Percentiles rank a stretch among this genome's conserved stretches.
Conservation (phyloP, 352 stramenopile genomes). For the Phytophthora rubi region DNA sequence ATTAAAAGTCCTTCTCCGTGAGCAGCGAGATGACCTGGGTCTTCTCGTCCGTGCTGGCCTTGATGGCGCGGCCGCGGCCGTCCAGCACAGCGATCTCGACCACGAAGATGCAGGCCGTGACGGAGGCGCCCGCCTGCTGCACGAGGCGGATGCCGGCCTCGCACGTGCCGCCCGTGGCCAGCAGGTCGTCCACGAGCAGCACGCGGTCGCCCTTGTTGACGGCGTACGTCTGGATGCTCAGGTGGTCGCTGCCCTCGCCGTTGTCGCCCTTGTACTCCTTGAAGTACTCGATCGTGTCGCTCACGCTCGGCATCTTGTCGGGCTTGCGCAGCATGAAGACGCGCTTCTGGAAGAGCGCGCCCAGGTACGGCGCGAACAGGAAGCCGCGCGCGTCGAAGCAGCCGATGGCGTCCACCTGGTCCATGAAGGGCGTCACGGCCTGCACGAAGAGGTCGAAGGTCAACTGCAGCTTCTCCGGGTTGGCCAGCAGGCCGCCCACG, state of each 20-base stretch:
- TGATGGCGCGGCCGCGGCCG: slow-evolving; percentile 53
- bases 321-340: slow-evolving; percentile 99
- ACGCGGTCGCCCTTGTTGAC: slow-evolving; percentile 86
- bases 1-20: slow-evolving; percentile 73
- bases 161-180: slow-evolving; percentile 96
- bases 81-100: slow-evolving; percentile 91
- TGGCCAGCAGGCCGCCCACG: slow-evolving; percentile 93
- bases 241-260: slow-evolving; percentile 73
- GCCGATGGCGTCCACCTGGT: slow-evolving; percentile 81
- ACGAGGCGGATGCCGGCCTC: slow-evolving; percentile 88
- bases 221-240: slow-evolving; percentile 89
- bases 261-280: slow-evolving; percentile 94
- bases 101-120: slow-evolving; percentile 95
- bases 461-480: slow-evolving; percentile 89
- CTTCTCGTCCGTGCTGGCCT: no score
- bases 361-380: slow-evolving; percentile 95
- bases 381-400: slow-evolving; percentile 98
- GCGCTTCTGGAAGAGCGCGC: slow-evolving; percentile 94
- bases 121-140: slow-evolving; percentile 82
- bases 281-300: slow-evolving; percentile 92
- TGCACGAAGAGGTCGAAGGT: slow-evolving; percentile 94
- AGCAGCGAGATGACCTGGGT: slow-evolving; percentile 47
- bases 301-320: slow-evolving; percentile 96
- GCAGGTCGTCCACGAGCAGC: slow-evolving; percentile 97
- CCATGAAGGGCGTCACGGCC: slow-evolving; percentile 56